Evolutionary conservation across 805 yeast genomes (phyloP).

Genomic region (Kluyveromyces dobzhanskii): DNA sequence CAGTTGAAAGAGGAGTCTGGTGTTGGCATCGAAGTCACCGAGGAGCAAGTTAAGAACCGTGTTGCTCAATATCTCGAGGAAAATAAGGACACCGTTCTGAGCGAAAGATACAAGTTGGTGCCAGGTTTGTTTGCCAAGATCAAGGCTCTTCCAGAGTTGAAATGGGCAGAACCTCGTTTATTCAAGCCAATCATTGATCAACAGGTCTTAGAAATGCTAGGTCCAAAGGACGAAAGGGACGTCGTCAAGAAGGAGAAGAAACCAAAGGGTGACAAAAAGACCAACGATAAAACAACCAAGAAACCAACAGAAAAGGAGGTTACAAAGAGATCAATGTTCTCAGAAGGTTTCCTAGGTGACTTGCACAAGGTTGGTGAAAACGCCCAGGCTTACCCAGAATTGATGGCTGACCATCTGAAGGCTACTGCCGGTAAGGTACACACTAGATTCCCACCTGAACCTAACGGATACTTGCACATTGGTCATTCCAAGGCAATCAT

Average conservation of each 20-base stretch:
- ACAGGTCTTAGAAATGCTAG: constrained; percentile 60
- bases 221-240: constrained; percentile 97
- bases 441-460: constrained; percentile 97
- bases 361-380: constrained; percentile 93
- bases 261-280: constrained; percentile 33
- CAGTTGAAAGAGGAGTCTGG: constrained; percentile 64
- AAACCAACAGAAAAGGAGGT: constrained; percentile 9
- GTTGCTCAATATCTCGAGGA: constrained; percentile 53
- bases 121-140: constrained; percentile 72
- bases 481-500: constrained; percentile 98
- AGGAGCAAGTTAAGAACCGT: constrained; percentile 50
- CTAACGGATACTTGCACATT: constrained; percentile 97
- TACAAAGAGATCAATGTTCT: constrained; percentile 66
- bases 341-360: constrained; percentile 92
- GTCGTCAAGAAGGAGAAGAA: constrained; percentile 69
- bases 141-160: constrained; percentile 63
- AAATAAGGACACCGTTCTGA: constrained; percentile 50
- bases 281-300: constrained; percentile 21
- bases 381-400: constrained; percentile 81
- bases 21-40: constrained; percentile 68
- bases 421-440: constrained; percentile 75
- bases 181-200: constrained; percentile 86
- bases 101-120: constrained; percentile 72
- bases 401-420: constrained; percentile 70
- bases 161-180: constrained; percentile 85